phyloP scores from a whole-genome alignment of 306 rosid species.

The Cicer arietinum region DNA sequence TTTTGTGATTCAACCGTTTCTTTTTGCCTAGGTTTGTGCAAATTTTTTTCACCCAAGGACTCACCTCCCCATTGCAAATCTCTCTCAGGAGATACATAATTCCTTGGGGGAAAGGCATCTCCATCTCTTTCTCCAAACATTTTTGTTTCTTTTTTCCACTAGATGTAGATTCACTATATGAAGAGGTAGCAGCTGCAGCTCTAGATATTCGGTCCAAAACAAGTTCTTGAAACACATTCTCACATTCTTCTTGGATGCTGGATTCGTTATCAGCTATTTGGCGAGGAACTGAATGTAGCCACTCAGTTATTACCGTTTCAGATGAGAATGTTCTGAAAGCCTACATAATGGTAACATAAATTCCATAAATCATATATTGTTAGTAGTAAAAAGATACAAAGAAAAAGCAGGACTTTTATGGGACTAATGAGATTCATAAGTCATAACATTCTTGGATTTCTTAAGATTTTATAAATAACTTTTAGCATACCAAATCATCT shows the following conservation, averaged over 20 bases:
- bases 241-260: slow-evolving; percentile 97
- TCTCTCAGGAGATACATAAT: slow-evolving; percentile 67
- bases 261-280: slow-evolving; percentile 80
- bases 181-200: slow-evolving; percentile 51
- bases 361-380: slow-evolving; percentile 20
- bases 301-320: slow-evolving; percentile 71
- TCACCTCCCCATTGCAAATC: slow-evolving; percentile 76
- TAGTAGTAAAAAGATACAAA: slow-evolving; percentile 12
- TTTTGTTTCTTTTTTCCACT: slow-evolving; percentile 42
- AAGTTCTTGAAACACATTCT: slow-evolving; percentile 79
- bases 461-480: neutral
- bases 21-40: slow-evolving; percentile 88
- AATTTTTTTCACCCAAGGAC: slow-evolving; percentile 91
- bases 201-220: slow-evolving; percentile 75
- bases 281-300: slow-evolving; percentile 94
- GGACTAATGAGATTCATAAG: neutral
- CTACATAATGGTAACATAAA: slow-evolving; percentile 49
- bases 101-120: slow-evolving; percentile 58
- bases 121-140: slow-evolving; percentile 53
- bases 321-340: slow-evolving; percentile 78
- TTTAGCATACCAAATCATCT: slow-evolving; percentile 32
- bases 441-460: neutral
- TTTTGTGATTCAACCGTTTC: slow-evolving; percentile 59
- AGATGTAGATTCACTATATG: slow-evolving; percentile 37
- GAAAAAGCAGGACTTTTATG: slow-evolving; percentile 10